phyloP scores from a whole-genome alignment of 768 basidiomycete species.

The Tylopilus sp. region DNA sequence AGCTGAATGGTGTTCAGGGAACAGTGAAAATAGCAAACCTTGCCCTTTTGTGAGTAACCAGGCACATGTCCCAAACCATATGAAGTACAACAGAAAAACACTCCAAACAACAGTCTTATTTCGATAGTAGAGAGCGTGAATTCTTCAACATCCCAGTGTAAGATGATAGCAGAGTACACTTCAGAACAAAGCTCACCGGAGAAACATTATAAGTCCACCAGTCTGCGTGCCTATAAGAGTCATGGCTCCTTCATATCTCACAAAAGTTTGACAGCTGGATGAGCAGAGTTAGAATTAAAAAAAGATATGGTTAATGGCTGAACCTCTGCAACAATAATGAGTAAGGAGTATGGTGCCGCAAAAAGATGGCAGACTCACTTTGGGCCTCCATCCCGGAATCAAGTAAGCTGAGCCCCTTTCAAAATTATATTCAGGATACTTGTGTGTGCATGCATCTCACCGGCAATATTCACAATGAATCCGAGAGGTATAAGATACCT shows the following conservation, averaged over 20 bases:
- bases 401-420: conserved; percentile 10
- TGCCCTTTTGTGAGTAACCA: conserved; percentile 52
- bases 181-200: conserved; percentile 32
- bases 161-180: not conserved
- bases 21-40: conserved; percentile 36
- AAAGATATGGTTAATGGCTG: not conserved
- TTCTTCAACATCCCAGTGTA: conserved; percentile 4
- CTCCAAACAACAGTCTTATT: conserved; percentile 6
- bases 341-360: not conserved
- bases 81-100: conserved; percentile 32
- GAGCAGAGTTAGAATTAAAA: not conserved
- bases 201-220: conserved; percentile 42
- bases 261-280: conserved; percentile 44
- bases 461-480: conserved; percentile 54
- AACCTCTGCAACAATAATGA: conserved; percentile 12
- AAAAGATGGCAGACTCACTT: conserved; percentile 7
- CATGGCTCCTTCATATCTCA: conserved; percentile 49
- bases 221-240: conserved; percentile 40
- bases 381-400: conserved; percentile 11
- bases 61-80: conserved; percentile 46
- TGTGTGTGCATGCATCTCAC: conserved; percentile 7
- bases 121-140: conserved; percentile 3
- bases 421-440: not conserved
- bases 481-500: conserved; percentile 62
- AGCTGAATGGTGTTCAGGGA: not conserved